phyloP scores from a whole-genome alignment of 2,329 filamentous ascomycete species.

The Aspergillus aculeatinus region DNA sequence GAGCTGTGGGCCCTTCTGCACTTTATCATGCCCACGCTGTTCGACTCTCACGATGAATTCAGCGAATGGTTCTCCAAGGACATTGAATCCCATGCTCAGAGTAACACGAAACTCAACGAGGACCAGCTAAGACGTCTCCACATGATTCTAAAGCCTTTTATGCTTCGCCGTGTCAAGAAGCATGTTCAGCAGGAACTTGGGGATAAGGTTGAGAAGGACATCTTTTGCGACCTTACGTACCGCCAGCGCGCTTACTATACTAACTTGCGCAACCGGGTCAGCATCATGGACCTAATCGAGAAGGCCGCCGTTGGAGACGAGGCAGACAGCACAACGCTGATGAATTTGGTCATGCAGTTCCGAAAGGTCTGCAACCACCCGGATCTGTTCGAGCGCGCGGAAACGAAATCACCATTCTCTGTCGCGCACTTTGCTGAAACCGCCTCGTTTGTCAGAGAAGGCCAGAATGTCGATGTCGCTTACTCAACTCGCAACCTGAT shows the following conservation, averaged over 20 bases:
- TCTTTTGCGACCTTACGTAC: constrained; percentile 96
- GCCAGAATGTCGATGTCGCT: constrained; percentile 71
- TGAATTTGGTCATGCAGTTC: constrained; percentile 99
- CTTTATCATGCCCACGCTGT: constrained; percentile 99
- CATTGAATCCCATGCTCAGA: constrained; percentile 97
- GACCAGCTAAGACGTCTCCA: constrained; percentile 95
- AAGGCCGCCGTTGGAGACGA: constrained; percentile 94
- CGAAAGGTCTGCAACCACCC: constrained; percentile 99
- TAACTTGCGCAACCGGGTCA: constrained; percentile 93
- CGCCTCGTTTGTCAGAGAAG: constrained; percentile 89
- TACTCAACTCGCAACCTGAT: constrained; percentile 89
- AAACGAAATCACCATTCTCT: constrained; percentile 82
- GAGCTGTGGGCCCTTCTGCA: constrained; percentile 96
- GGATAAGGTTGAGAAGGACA: constrained; percentile 95
- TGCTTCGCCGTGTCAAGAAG: constrained; percentile 99
- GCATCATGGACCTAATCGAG: constrained; percentile 96
- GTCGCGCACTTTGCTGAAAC: constrained; percentile 90
- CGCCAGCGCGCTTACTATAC: constrained; percentile 91
- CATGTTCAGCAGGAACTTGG: constrained; percentile 98
- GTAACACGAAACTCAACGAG: constrained; percentile 98
- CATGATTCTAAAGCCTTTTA: constrained; percentile 99
- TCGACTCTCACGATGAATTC: constrained; percentile 61
- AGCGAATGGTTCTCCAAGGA: constrained; percentile 56
- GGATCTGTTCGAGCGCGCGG: constrained; percentile 91
- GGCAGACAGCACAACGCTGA: constrained; percentile 88